Evolutionary conservation across 768 basidiomycete species (phyloP), one percentile per base, ranked within the genome.

Genomic region (Termitomyces titanicus): DNA sequence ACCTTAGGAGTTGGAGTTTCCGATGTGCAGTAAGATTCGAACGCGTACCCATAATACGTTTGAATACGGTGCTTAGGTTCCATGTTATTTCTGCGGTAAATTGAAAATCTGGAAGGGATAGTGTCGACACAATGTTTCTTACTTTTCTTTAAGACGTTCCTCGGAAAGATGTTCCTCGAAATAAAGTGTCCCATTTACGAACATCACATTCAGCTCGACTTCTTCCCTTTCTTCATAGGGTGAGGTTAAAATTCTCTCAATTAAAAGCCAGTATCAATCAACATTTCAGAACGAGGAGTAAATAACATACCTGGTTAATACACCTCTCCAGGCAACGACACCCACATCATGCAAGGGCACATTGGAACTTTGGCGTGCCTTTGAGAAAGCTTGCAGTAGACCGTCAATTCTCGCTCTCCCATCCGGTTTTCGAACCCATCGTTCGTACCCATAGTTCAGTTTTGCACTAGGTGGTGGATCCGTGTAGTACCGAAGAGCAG

Each of bases 131-230:
- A 20, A 31, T 38, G n/a, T 33, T 47, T 60, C 83, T 62, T 60
- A 92, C 91, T 89, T 92, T 56, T 83, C 82, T 22, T 70, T 64
- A 34, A 92, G 68, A 51, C 76, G 78, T 43, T 70, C 78, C 9
- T 90, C 83, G 10, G 79, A 78, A 38, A 76, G 63, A 63, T 89
- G 86, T 61, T 90, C 90, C 66, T 90, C 89, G 27, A 91, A 73
- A 63, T 90, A 92, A 20, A 92, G 58, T 2, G 84, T 85, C 12
- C 82, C 88, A 49, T 83, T 74, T 0, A 89, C 68, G 31, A 66
- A 71, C 93, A 95, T 95, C 24, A 89, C 84, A 63, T 95, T 94
- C 64, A 95, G 68, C 39, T 89, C 86, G 84, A 86, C 93, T 0
- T 77, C 76, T 24, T 94, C 92, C 40, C 83, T 73, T 18, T 86